Evolutionary conservation across 2,329 filamentous ascomycete genomes (phyloP).

Genomic region (Colletotrichum shisoi): DNA sequence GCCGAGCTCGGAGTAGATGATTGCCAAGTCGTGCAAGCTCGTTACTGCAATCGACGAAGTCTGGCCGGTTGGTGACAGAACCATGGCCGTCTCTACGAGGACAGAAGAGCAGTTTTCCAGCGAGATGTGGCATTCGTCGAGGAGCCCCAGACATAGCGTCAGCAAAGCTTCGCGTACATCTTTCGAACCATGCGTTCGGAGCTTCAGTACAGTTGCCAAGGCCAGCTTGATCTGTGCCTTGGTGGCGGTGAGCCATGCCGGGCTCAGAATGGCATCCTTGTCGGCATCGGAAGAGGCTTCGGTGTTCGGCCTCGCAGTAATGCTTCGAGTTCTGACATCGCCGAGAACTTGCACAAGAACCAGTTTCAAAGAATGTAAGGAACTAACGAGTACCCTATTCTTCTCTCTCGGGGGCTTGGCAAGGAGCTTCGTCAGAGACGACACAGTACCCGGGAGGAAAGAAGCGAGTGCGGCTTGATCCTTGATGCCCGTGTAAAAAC

Average conservation of each 20-base stretch:
- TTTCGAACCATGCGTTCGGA: slow-evolving; percentile 73
- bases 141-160: slow-evolving; percentile 73
- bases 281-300: slow-evolving; percentile 40
- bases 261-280: slow-evolving; percentile 54
- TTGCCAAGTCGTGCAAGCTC: slow-evolving; percentile 67
- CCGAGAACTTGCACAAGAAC: slow-evolving; percentile 64
- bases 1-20: slow-evolving; percentile 67
- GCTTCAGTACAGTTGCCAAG: slow-evolving; percentile 76
- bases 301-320: slow-evolving; percentile 50
- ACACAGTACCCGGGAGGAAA: slow-evolving; percentile 88
- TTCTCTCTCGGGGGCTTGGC: slow-evolving; percentile 70
- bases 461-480: slow-evolving; percentile 80
- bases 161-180: slow-evolving; percentile 75
- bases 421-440: slow-evolving; percentile 77
- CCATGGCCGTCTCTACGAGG: slow-evolving; percentile 81
- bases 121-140: slow-evolving; percentile 80
- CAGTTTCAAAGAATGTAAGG: slow-evolving; percentile 65
- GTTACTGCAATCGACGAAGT: slow-evolving; percentile 53
- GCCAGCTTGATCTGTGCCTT: slow-evolving; percentile 82
- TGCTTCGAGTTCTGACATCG: slow-evolving; percentile 62
- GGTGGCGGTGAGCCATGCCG: slow-evolving; percentile 81
- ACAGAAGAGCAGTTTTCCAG: slow-evolving; percentile 73
- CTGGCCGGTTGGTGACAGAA: slow-evolving; percentile 65
- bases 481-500: slow-evolving; percentile 69
- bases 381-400: slow-evolving; percentile 66